Evolutionary conservation across 352 stramenopile genomes (phyloP).

Genomic region (Phytopythium mirpurense): DNA sequence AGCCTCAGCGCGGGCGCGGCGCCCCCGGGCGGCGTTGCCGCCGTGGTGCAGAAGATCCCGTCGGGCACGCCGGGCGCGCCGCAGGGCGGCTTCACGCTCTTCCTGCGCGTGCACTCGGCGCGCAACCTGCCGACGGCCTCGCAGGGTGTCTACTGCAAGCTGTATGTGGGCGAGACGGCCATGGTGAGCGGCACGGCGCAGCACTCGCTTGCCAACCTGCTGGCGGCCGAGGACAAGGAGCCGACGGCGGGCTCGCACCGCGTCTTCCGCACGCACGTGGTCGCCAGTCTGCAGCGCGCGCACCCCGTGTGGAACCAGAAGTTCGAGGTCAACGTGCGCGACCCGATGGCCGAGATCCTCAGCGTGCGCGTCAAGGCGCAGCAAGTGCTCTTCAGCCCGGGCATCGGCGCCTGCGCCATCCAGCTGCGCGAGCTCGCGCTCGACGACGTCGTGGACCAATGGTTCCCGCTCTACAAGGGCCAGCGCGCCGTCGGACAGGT

Average conservation of each 20-base stretch:
- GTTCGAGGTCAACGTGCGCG: constrained; percentile 50
- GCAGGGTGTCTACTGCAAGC: constrained; percentile 57
- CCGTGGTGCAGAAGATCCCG: background rate
- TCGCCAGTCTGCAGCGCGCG: constrained; percentile 18
- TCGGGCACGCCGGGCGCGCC: constrained; percentile 6
- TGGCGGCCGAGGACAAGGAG: constrained; percentile 4
- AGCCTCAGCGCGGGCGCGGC: background rate
- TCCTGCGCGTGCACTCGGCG: constrained; percentile 61
- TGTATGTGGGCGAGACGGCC: constrained; percentile 55
- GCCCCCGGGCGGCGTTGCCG: background rate
- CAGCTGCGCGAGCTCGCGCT: constrained; percentile 44
- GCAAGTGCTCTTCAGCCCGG: constrained; percentile 54
- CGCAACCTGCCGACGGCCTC: constrained; percentile 34
- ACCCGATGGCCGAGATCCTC: constrained; percentile 44
- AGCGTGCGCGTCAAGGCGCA: constrained; percentile 76
- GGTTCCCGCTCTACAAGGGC: constrained; percentile 52
- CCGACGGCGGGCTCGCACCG: constrained; percentile 18
- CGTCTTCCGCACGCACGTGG: constrained; percentile 58
- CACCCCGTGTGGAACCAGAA: constrained; percentile 75
- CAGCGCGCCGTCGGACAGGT: constrained; percentile 33
- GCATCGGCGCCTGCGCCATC: constrained; percentile 53
- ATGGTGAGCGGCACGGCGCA: constrained; percentile 35
- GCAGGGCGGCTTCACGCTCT: constrained; percentile 43
- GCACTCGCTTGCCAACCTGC: constrained; percentile 19
- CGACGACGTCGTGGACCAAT: constrained; percentile 41